Evolutionary conservation across 257 asterid species (phyloP).

Genomic region (Solanum virginianum): DNA sequence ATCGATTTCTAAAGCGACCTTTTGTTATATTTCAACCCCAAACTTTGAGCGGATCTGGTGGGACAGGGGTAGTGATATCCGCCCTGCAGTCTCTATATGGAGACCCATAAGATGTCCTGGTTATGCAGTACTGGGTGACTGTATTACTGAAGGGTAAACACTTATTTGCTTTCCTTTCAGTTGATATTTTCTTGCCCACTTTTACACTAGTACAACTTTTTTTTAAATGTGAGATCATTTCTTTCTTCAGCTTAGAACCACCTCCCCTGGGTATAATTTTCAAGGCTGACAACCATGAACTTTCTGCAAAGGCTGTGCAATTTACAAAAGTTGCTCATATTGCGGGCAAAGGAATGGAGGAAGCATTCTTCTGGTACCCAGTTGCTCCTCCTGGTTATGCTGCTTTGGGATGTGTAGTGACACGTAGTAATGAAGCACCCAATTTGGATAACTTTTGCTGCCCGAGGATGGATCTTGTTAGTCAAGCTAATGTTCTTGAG

Average conservation of each 20-base stretch:
- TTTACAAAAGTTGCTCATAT: constrained; percentile 89
- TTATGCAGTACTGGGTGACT: constrained; percentile 81
- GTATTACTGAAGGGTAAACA: constrained; percentile 87
- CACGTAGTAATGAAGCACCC: constrained; percentile 70
- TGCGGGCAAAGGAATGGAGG: constrained; percentile 68
- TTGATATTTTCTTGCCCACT: not conserved
- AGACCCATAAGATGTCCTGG: constrained; percentile 84
- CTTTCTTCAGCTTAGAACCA: constrained; percentile 75
- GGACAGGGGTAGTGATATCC: constrained; percentile 94
- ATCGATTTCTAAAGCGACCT: constrained; percentile 64
- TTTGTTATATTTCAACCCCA: constrained; percentile 68
- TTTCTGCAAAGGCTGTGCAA: constrained; percentile 77
- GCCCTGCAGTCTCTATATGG: constrained; percentile 91
- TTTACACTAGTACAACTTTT: not conserved
- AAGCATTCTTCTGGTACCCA: constrained; percentile 93
- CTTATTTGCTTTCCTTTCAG: constrained; percentile 3
- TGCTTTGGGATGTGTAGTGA: constrained; percentile 84
- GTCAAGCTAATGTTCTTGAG: constrained; percentile 70
- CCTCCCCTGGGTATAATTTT: constrained; percentile 88
- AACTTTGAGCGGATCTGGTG: constrained; percentile 96
- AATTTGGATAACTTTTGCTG: constrained; percentile 57
- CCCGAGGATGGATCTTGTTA: constrained; percentile 91
- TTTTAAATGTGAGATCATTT: not conserved
- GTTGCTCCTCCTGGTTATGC: constrained; percentile 96
- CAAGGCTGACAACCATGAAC: constrained; percentile 63